Base-by-base conservation (phyloP, 192 early-diverging fungal genomes). In the Mortierella antarctica region DNA sequence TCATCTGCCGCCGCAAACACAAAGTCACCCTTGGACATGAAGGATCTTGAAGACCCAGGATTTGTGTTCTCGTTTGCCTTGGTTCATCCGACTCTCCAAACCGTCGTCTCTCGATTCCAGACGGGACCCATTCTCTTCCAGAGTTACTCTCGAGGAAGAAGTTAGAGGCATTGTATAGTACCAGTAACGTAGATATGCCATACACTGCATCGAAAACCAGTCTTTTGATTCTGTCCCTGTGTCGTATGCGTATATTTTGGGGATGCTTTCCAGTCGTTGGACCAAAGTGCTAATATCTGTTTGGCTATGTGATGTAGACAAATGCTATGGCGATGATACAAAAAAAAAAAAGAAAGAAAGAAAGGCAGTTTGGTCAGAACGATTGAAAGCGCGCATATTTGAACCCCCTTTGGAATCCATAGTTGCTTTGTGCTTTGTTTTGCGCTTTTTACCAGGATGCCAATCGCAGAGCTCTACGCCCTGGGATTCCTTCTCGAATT, bases 401-500 rank as follows among this genome's bases (percentile, higher is more conserved):
- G 31, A 31, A 31, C 31, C 3, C 31, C 31, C 31, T 3, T 31
- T 31, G 31, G 31, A 31, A 31, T 31, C 31, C 31, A 31, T 31
- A 31, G 31, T 31, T 3, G 31, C 31, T 31, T 31, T 31, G 31
- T 31, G n/a, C n/a, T 31, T 2, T 31, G 31, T 1, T 31, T 3
- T 31, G 31, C 1, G 31, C 31, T 31, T 31, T 31, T 31, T 31
- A 31, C 31, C 65, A 17, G 79, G 79, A 23, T 82, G 79, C 40
- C 53, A 40, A 70, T 88, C 87, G 55, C 83, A 83, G 7, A 85
- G 62, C 23, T 86, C 81, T 21, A 74, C 71, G 7, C 82, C 80
- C 11, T 55, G 23, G 20, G 68, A 60, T 31, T 88, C 87, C 17
- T 73, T 70, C 5, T 46, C 57, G 60, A 74, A 80, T 59, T 86